Evolutionary conservation across 164 flowering plant genomes (phyloP), one percentile per base, ranked within the genome.

Genomic region (Vitis riparia): DNA sequence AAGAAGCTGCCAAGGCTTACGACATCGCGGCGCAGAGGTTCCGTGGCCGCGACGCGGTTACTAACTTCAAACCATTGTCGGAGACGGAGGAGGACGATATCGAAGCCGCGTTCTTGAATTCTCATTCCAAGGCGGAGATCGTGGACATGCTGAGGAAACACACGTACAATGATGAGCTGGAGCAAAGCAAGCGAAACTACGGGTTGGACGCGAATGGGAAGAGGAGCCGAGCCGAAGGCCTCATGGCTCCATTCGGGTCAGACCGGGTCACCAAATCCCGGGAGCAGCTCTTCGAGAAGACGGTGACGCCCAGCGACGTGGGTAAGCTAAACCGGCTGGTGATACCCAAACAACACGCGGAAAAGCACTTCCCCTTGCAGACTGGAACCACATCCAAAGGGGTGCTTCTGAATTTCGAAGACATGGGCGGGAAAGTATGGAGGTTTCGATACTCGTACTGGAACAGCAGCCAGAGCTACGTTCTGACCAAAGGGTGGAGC

Each of bases 251-350:
- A 14, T 13, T 11, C 32, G 81, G 78, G 6, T 62, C 76, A 2
- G 78, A 64, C 55, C 60, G 64, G 70, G 66, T 12, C 9, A 52
- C 15, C 2, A 78, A 68, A 13, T 78, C 81, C 48, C 69, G 84
- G 2, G 93, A 86, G 61, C 85, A 73, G 69, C 87, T 94, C 0
- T 94, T 94, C 70, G 97, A 94, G 58, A 94, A 94, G 73, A 81
- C 89, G 9, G 94, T 94, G 14, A 94, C 97, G 5, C 99, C 99
- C 1, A 94, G 99, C 76, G 99, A 94, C 58, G 99, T 94, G 2
- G 99, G 99, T 19, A 94, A 92, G 81, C 74, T 94, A 59, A 94
- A 94, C 85, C 81, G 99, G 53, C 76, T 93, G 9, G 98, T 93
- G 51, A 91, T 93, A 5, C 98, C 98, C 1, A 93, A 93, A 67